Evolutionary conservation across 2,329 filamentous ascomycete genomes (phyloP), one percentile per base, ranked within the genome.

Genomic region (Trichoderma asperellum): DNA sequence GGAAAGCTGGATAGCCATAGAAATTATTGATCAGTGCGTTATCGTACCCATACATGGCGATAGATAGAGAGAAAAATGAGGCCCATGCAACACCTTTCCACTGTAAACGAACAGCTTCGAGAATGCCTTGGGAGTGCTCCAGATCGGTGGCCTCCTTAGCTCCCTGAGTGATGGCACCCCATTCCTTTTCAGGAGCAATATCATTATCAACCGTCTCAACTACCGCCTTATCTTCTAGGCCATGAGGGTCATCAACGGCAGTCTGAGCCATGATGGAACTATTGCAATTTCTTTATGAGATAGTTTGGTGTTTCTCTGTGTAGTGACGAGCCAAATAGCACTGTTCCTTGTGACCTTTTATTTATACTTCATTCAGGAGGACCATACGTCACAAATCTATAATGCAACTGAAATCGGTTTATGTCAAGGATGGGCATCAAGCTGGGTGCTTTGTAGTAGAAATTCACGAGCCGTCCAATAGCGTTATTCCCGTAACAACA

Each of bases 21-120:
- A 81, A 80, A 68, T 78, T 81, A 67, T 72, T 74, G 14, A 82
- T 75, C 0, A 80, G 70, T n/a, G 75, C 77, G 4, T 76, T 78
- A n/a, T 80, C 79, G 62, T 80, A 80, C 18, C 79, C 81, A 34
- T 83, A 81, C 81, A 83, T 83, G 71, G 83, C 77, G 56, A 83
- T 67, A 2, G 64, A 59, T 0, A 67, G 40, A 3, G 64, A 67
- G 10, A 67, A 43, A 6, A 67, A 59, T 2, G 53, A 59, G 18
- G 64, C 64, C 64, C 64, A 67, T 8, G 56, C 53, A 24, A 67
- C 64, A 4, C 64, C 64, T 29, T 67, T 67, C 64, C 64, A 67
- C 2, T 67, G 64, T 12, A 58, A n/a, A 14, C 64, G 64, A 10
- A 59, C 29, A 18, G 64, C 64, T 29, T 58, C 53, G 43, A 67